Conservation (phyloP, 257 asterid species). For the Nicotiana undulata region DNA sequence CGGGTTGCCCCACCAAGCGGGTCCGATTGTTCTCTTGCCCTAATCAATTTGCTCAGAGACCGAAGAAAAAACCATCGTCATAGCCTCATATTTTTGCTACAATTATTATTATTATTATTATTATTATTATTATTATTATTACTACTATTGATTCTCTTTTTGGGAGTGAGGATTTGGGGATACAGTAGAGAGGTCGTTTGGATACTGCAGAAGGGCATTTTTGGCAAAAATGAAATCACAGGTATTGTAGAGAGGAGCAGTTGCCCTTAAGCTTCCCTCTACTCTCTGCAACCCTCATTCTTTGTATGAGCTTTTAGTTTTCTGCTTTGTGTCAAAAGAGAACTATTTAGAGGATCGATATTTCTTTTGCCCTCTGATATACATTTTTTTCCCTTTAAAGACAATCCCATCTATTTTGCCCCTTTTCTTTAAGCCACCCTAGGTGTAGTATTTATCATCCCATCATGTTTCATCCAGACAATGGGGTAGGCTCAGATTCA, state of each 20-base stretch:
- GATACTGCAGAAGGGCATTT: background rate
- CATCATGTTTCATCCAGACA: too few relatives aligned
- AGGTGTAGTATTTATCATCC: too few relatives aligned
- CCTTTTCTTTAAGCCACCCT: too few relatives aligned
- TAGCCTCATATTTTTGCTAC: background rate
- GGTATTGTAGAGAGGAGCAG: background rate
- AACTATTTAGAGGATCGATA: too few relatives aligned
- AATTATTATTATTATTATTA: background rate
- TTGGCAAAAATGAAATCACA: background rate
- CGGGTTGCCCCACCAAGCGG: background rate
- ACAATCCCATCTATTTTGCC: too few relatives aligned
- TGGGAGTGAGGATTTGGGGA: background rate
- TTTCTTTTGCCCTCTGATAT: background rate
- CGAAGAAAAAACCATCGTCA: background rate
- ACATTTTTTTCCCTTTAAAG: background rate
- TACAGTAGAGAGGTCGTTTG: background rate
- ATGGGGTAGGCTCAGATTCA: too few relatives aligned
- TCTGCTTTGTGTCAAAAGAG: background rate
- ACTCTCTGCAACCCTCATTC: background rate
- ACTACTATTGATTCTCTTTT: background rate
- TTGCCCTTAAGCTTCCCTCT: background rate
- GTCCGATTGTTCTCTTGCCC: background rate
- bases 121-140: background rate
- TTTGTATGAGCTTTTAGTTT: background rate
- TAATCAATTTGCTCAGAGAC: background rate